A percentile compares a stretch with the other conserved stretches of the same genome.
Conservation (phyloP, 768 basidiomycete species). For the Termitomyces sp. region DNA sequence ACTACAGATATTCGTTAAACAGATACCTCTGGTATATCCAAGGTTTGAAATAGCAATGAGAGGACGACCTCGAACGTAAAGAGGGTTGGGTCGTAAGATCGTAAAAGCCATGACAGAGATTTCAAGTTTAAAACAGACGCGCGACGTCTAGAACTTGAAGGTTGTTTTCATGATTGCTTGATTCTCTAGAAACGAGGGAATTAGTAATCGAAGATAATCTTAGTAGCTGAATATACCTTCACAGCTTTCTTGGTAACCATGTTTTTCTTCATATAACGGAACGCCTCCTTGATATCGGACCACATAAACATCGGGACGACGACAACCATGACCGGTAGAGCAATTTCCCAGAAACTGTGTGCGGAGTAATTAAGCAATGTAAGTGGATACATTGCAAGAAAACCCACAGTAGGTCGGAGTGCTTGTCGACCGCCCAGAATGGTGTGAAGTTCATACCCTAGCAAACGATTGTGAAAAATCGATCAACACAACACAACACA, state of each 20-base stretch:
- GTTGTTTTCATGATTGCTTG: constrained; percentile 9
- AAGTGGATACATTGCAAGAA: background rate
- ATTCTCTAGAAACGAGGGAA: constrained; percentile 4
- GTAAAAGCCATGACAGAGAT: background rate
- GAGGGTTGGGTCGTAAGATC: background rate
- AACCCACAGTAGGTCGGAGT: constrained; percentile 47
- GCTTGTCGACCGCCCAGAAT: constrained; percentile 45
- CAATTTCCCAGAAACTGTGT: constrained; percentile 67
- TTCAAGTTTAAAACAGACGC: background rate
- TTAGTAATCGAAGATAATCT: background rate
- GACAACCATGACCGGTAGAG: constrained; percentile 56
- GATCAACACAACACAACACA: background rate
- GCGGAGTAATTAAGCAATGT: background rate
- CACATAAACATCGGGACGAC: constrained; percentile 56
- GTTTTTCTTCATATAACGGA: constrained; percentile 46
- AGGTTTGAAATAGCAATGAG: background rate
- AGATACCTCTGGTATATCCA: background rate
- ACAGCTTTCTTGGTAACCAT: constrained; percentile 28
- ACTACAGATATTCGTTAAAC: background rate
- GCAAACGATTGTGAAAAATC: background rate
- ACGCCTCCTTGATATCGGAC: constrained; percentile 44
- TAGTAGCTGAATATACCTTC: constrained; percentile 26
- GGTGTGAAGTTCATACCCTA: constrained; percentile 68
- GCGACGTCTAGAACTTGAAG: background rate
- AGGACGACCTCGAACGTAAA: background rate